These are phyloP conservation scores for Striga hermonthica DNA, from an alignment of 305 asterid genomes.

Conservation along the genomic window DNA sequence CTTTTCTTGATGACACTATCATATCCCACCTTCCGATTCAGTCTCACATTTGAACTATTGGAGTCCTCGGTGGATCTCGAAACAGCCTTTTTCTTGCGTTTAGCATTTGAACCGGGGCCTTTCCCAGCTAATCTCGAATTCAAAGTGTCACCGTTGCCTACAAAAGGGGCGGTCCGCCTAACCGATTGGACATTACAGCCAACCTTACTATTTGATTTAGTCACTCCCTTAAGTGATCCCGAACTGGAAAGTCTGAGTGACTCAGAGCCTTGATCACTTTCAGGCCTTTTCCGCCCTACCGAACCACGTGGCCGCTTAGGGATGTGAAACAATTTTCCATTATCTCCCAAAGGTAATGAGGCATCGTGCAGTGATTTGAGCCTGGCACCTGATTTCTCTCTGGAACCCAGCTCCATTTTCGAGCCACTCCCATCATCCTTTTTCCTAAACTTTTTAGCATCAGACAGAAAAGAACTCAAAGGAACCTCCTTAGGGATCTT, in stretches of 20 bases:
- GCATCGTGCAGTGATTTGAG: slow-evolving; percentile 35
- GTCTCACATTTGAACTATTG: slow-evolving; percentile 18
- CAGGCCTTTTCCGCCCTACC: slow-evolving; percentile 46
- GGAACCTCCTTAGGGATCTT: slow-evolving; percentile 43
- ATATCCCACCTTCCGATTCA: slow-evolving; percentile 37
- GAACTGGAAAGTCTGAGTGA: slow-evolving; percentile 30
- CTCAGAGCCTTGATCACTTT: slow-evolving; percentile 30
- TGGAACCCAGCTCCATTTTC: slow-evolving; percentile 29
- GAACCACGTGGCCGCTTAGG: slow-evolving; percentile 76
- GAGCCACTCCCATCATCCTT: slow-evolving; percentile 36
- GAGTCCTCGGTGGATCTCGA: slow-evolving; percentile 14
- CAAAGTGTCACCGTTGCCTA: slow-evolving; percentile 32
- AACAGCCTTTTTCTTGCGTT: slow-evolving; percentile 36
- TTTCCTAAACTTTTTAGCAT: slow-evolving; percentile 39
- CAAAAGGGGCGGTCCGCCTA: slow-evolving; percentile 36
- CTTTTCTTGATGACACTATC: slow-evolving; percentile 32
- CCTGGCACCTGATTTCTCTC: slow-evolving; percentile 27
- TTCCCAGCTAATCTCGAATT: slow-evolving; percentile 27
- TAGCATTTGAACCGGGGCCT: slow-evolving; percentile 14
- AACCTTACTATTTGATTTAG: slow-evolving; percentile 40
- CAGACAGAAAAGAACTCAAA: slow-evolving; percentile 38
- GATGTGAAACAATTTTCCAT: slow-evolving; percentile 42
- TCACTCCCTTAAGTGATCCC: slow-evolving; percentile 38
- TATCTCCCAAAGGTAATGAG: slow-evolving; percentile 41
- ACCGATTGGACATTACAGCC: slow-evolving; percentile 36